Conservation (phyloP, 352 stramenopile genomes). For the Phytophthora constricta region DNA sequence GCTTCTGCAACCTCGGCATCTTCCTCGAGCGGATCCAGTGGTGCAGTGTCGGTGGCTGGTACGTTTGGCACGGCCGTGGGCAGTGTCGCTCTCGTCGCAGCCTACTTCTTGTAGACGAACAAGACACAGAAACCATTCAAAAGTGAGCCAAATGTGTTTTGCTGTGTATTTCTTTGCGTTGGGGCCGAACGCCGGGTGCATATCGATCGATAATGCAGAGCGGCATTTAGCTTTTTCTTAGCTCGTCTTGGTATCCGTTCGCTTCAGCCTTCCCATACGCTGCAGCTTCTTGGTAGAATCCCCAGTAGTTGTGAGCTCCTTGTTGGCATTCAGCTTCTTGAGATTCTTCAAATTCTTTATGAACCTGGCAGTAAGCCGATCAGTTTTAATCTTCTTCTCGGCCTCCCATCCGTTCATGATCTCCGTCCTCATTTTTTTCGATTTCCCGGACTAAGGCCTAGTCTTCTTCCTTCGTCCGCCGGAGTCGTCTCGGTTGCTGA, state of each 20-base stretch:
- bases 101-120: conserved; percentile 18
- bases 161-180: no score
- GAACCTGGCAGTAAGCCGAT: not conserved
- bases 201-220: no score
- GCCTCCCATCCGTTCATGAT: not conserved
- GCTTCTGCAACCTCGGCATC: conserved; percentile 18
- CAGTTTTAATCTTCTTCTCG: not conserved
- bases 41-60: conserved; percentile 19
- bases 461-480: not conserved
- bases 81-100: conserved; percentile 10
- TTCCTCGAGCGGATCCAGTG: conserved; percentile 26
- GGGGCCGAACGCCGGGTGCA: no score
- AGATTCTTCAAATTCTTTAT: not conserved
- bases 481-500: not conserved
- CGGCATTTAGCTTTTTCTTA: no score
- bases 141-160: no score
- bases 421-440: not conserved
- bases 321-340: not conserved
- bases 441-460: not conserved
- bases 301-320: not conserved
- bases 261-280: no score
- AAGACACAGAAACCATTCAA: not conserved
- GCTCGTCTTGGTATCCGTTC: no score
- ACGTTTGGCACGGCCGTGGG: conserved; percentile 5
- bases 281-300: not conserved